phyloP scores from a whole-genome alignment of 306 rosid species.

The Trifolium repens region DNA sequence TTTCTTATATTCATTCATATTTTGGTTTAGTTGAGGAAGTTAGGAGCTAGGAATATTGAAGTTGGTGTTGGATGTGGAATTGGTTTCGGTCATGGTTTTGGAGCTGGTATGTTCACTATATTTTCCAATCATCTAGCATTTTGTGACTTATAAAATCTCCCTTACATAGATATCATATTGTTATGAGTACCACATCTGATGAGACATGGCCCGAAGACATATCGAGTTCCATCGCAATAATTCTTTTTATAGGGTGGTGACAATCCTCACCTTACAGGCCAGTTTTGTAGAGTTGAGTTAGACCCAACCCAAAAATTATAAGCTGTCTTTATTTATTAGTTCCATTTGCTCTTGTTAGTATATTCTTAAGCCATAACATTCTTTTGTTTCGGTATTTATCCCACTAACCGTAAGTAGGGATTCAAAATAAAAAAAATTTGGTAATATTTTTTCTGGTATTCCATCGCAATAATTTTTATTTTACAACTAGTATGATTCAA shows the following conservation, averaged over 20 bases:
- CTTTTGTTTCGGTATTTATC: too few species aligned
- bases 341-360: conserved; percentile 11
- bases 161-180: background rate
- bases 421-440: too few species aligned
- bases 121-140: background rate
- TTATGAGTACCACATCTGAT: too few species aligned
- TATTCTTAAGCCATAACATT: too few species aligned
- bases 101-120: conserved; percentile 64
- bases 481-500: too few species aligned
- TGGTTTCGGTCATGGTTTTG: conserved; percentile 98
- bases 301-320: too few species aligned
- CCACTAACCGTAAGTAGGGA: too few species aligned
- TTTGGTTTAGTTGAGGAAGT: conserved; percentile 69
- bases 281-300: too few species aligned
- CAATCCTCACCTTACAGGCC: too few species aligned
- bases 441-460: too few species aligned
- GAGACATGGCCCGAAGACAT: background rate
- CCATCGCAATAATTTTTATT: too few species aligned
- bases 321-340: background rate
- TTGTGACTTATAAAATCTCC: background rate
- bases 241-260: too few species aligned
- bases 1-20: background rate
- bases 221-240: background rate
- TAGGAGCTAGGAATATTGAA: conserved; percentile 86
- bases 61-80: conserved; percentile 94